A percentile compares a stretch with the other conserved stretches of the same genome.
These are phyloP conservation scores for Yamadazyma dushanensis DNA, from an alignment of 1,139 yeast genomes.

Conservation along the genomic window DNA sequence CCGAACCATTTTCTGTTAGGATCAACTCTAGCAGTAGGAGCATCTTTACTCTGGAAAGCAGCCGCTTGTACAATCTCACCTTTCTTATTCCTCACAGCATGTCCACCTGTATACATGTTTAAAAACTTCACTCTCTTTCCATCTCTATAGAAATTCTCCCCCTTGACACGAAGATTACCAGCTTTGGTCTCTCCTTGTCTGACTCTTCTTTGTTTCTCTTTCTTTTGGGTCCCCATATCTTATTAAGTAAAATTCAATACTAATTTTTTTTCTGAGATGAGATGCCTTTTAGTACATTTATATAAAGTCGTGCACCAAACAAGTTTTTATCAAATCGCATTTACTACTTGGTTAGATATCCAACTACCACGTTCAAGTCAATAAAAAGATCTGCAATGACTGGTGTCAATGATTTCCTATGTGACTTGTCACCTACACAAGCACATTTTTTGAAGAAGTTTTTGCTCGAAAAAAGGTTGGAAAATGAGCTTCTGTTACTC, in stretches of 20 bases:
- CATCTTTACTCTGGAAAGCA: slow-evolving; percentile 79
- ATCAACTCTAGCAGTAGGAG: slow-evolving; percentile 90
- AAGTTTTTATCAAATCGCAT: background rate
- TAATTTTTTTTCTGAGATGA: slow-evolving; percentile 14
- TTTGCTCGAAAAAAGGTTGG: slow-evolving; percentile 60
- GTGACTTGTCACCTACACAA: slow-evolving; percentile 52
- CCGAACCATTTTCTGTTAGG: slow-evolving; percentile 98
- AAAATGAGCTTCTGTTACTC: slow-evolving; percentile 58
- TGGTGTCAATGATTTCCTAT: slow-evolving; percentile 14
- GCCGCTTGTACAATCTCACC: slow-evolving; percentile 92
- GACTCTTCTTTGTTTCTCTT: slow-evolving; percentile 81
- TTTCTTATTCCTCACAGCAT: slow-evolving; percentile 79
- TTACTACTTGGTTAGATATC: too few relatives aligned
- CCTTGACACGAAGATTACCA: slow-evolving; percentile 91
- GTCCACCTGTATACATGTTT: slow-evolving; percentile 90
- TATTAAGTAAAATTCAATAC: slow-evolving; percentile 4
- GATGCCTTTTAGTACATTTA: too few relatives aligned
- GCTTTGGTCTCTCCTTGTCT: slow-evolving; percentile 82
- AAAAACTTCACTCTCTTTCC: slow-evolving; percentile 88
- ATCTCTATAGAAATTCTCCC: slow-evolving; percentile 95
- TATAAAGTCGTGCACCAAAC: slow-evolving; percentile 1
- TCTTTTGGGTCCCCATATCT: slow-evolving; percentile 87
- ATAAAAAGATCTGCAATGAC: too few relatives aligned
- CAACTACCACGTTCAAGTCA: too few relatives aligned
- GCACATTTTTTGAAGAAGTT: slow-evolving; percentile 88